Base-by-base conservation (phyloP, 305 asterid species). In the Vinca major region DNA sequence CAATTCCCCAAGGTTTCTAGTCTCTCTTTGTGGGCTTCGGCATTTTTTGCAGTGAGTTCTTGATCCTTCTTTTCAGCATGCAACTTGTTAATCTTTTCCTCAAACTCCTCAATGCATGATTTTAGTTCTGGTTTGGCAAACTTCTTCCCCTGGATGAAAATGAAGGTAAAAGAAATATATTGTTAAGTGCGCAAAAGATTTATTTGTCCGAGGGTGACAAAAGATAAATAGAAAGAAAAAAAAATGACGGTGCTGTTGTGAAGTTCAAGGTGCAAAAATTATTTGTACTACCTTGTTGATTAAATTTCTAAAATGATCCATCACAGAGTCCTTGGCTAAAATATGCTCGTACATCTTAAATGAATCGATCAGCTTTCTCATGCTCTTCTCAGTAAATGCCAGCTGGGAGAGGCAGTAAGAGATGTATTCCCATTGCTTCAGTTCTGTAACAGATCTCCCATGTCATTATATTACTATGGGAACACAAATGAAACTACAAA, bases 381-480 rank as follows among this genome's bases (percentile, higher is more conserved):
- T 83, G 82, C 98, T 88, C 86, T 87, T 92, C 78, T 92, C 98
- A 26, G 93, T 88, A 77, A 83, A 90, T 44, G 98, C 78, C 64
- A 92, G 83, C 87, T 86, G 97, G 77, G 98, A 90, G 60, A 92
- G 95, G 81, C 98, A 92, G 81, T 92, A 92, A 39, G 98, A 90
- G 58, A 92, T 81, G 74, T 89, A 87, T 68, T 88, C 97, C 90
- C 93, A 88, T 78, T 88, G 91, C 85, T 73, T 85, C 66, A 74
- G 57, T 78, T 92, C 98, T 92, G 94, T 81, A 82, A 14, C 60
- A 65, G 66, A 67, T 33, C 49, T 65, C 62, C 40, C 63, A 47
- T 39, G 21, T 41, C 53, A 73, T 73, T 48, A 17, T 51, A 41
- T 33, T 39, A 41, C 53, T 17, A 57, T 3, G 62, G 12, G 19